Evolutionary conservation across 192 early-diverging fungal species (phyloP).

Genomic region (Phycomyces blakesleeanus): DNA sequence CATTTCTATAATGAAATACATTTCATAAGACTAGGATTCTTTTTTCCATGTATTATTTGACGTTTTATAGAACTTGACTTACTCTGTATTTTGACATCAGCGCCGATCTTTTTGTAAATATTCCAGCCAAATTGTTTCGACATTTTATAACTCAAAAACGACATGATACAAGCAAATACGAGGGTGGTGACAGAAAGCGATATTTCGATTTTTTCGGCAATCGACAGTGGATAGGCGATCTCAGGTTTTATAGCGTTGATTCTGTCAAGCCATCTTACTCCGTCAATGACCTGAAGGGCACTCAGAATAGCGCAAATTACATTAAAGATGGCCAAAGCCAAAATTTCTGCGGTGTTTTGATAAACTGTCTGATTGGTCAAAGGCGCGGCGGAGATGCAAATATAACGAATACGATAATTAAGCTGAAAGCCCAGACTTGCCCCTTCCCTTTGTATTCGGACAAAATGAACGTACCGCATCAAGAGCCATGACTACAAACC

Average conservation of each 20-base stretch:
- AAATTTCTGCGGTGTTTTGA: conserved; percentile 39
- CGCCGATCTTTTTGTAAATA: conserved; percentile 63
- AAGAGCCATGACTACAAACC: conserved; percentile 38
- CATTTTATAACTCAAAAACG: conserved; percentile 32
- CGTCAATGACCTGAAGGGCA: conserved; percentile 33
- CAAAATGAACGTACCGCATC: conserved; percentile 32
- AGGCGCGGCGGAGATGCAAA: neutral
- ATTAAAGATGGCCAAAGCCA: conserved; percentile 35
- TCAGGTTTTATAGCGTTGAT: neutral
- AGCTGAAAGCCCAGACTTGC: neutral
- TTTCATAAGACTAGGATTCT: neutral
- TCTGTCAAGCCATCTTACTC: conserved; percentile 28
- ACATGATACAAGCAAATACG: conserved; percentile 23
- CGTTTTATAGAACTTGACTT: too few relatives aligned
- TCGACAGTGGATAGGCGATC: conserved; percentile 13
- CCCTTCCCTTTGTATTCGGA: neutral
- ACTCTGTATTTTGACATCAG: conserved; percentile 59
- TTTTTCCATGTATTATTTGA: too few relatives aligned
- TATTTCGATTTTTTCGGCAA: conserved; percentile 36
- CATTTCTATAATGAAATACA: conserved; percentile 36
- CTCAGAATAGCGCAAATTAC: conserved; percentile 34
- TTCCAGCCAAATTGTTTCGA: conserved; percentile 47
- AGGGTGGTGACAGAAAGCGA: conserved; percentile 27
- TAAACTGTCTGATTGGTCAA: conserved; percentile 29
- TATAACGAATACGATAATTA: neutral